A percentile compares a stretch with the other conserved stretches of the same genome.
phyloP scores from a whole-genome alignment of 148 eudicot genomes.

The Talinum fruticosum region DNA sequence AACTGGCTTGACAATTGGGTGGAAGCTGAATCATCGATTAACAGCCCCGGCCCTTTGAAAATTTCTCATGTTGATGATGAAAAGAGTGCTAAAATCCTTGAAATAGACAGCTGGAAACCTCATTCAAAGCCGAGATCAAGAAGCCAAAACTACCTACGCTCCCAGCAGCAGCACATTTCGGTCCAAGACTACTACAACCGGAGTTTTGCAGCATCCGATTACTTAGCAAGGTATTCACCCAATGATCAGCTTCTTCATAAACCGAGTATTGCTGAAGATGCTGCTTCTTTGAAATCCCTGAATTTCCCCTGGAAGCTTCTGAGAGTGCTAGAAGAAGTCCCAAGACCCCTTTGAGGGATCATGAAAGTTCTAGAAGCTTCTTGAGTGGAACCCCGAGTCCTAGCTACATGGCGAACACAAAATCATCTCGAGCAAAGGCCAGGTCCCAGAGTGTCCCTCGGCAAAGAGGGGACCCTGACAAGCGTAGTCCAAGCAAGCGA shows the following conservation, averaged over 20 bases:
- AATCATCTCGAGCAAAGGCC: constrained; percentile 60
- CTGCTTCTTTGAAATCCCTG: constrained; percentile 44
- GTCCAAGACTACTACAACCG: constrained; percentile 39
- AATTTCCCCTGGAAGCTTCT: constrained; percentile 34
- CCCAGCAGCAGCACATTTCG: constrained; percentile 36
- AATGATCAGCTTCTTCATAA: constrained; percentile 26
- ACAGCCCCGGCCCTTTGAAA: constrained; percentile 38
- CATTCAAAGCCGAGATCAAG: constrained; percentile 28
- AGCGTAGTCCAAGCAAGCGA: constrained; percentile 32
- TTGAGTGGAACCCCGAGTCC: constrained; percentile 47
- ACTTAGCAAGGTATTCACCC: constrained; percentile 41
- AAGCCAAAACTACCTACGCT: constrained; percentile 24
- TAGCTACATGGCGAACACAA: constrained; percentile 71
- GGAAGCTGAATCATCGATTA: constrained; percentile 52
- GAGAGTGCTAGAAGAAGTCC: constrained; percentile 51
- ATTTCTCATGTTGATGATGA: constrained; percentile 39
- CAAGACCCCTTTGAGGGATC: constrained; percentile 53
- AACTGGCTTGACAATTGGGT: constrained; percentile 69
- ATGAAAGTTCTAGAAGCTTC: constrained; percentile 50
- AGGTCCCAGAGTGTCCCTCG: constrained; percentile 82
- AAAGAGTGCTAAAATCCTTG: constrained; percentile 74
- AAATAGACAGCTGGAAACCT: constrained; percentile 86
- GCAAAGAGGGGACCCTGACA: constrained; percentile 50
- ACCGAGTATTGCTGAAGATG: constrained; percentile 45
- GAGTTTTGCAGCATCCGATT: constrained; percentile 40